phyloP scores from a whole-genome alignment of 2,329 filamentous ascomycete genomes.

The Hymenoscyphus scutula region DNA sequence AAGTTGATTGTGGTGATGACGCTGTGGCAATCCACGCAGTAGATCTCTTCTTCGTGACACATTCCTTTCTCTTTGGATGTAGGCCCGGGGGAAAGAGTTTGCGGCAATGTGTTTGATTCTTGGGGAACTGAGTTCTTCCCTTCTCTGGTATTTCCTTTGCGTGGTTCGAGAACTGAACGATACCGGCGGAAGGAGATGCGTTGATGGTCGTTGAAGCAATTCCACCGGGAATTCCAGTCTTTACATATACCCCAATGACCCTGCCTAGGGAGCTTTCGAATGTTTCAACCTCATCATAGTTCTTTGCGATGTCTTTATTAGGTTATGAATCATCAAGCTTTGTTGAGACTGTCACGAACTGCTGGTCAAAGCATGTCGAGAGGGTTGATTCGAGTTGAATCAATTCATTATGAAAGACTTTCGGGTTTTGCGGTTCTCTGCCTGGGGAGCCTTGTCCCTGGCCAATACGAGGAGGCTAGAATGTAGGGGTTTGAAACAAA shows the following conservation, averaged over 20 bases:
- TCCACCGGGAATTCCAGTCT: background rate
- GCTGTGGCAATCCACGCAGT: background rate
- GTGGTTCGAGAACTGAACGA: no score
- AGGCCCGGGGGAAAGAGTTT: background rate
- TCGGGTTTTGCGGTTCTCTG: background rate
- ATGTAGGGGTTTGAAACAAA: background rate
- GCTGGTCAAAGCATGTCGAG: conserved; percentile 4
- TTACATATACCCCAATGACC: background rate
- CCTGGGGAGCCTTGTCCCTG: background rate
- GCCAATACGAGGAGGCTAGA: background rate
- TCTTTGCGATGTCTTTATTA: background rate
- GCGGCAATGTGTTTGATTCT: background rate
- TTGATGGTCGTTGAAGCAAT: background rate
- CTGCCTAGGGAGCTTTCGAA: background rate
- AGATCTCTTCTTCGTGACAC: background rate
- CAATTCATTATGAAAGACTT: background rate
- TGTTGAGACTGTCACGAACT: background rate
- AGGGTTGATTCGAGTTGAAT: conserved; percentile 1
- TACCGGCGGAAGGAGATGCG: background rate
- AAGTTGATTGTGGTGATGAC: background rate
- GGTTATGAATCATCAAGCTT: conserved; percentile 3
- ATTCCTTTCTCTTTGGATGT: background rate
- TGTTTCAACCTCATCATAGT: background rate
- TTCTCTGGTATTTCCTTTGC: no score
- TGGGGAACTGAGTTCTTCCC: background rate